These are phyloP conservation scores for Quillaja saponaria DNA, from an alignment of 306 rosid species.

Conservation along the genomic window DNA sequence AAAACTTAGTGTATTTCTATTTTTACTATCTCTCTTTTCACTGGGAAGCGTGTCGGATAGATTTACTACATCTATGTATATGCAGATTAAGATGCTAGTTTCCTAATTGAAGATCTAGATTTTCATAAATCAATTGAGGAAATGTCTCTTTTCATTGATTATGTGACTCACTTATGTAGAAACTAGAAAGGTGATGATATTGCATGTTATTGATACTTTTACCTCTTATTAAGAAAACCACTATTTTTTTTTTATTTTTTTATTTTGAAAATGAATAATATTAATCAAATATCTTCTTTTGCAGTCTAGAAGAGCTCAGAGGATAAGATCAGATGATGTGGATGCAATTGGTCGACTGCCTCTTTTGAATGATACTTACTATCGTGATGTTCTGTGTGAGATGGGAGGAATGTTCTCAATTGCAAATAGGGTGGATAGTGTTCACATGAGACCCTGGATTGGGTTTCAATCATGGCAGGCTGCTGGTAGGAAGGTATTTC, in stretches of 20 bases:
- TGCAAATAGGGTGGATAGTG: slow-evolving; percentile 77
- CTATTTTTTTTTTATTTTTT: no score
- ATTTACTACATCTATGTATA: no score
- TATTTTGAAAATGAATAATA: not conserved
- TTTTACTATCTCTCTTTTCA: no score
- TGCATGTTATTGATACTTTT: slow-evolving; percentile 10
- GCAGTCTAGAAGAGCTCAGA: slow-evolving; percentile 75
- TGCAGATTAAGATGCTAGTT: not conserved
- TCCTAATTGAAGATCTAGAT: not conserved
- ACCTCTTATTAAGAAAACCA: no score
- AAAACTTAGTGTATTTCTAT: no score
- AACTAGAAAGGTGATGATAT: slow-evolving; percentile 3
- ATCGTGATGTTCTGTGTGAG: slow-evolving; percentile 78
- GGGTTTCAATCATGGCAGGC: slow-evolving; percentile 99
- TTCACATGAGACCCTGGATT: slow-evolving; percentile 95
- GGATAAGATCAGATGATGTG: slow-evolving; percentile 91
- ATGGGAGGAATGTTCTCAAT: slow-evolving; percentile 95
- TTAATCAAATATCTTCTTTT: slow-evolving; percentile 30
- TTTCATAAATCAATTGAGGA: slow-evolving; percentile 2
- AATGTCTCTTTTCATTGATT: slow-evolving; percentile 16
- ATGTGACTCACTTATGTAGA: not conserved
- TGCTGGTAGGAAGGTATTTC: slow-evolving; percentile 93
- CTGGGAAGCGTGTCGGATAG: no score
- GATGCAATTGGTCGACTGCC: slow-evolving; percentile 81
- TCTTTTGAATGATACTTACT: slow-evolving; percentile 66